Evolutionary conservation across 2,329 filamentous ascomycete genomes (phyloP).

Genomic region (Talaromyces sp.): DNA sequence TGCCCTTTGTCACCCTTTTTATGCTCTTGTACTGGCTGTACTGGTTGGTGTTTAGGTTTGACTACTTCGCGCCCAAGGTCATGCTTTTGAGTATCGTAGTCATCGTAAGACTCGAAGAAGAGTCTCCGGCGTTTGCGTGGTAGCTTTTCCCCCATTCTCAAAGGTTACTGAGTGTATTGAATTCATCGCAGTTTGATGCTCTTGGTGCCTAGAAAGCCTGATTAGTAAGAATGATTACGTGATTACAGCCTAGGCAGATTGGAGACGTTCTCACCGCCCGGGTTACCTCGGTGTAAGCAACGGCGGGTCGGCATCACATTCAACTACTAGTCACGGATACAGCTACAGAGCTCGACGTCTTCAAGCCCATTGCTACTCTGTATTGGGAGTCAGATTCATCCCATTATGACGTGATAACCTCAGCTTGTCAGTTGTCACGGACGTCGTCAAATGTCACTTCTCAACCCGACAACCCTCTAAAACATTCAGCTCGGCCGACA

Average conservation of each 20-base stretch:
- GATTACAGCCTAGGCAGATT: neutral
- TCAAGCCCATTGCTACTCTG: neutral
- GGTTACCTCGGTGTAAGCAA: conserved; percentile 9
- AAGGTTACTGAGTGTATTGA: neutral
- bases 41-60: neutral
- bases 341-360: neutral
- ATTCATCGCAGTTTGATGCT: neutral
- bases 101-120: conserved; percentile 14
- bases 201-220: neutral
- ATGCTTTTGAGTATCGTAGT: neutral
- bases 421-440: neutral
- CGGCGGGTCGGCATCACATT: conserved; percentile 17
- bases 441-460: conserved; percentile 5
- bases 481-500: conserved; percentile 20
- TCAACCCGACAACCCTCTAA: neutral
- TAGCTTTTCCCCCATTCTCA: neutral
- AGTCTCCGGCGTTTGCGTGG: conserved; percentile 11
- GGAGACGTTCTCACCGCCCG: neutral
- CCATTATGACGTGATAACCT: conserved; percentile 12
- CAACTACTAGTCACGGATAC: neutral
- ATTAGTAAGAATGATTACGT: conserved; percentile 11
- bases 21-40: neutral
- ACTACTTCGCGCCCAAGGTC: neutral
- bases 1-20: neutral
- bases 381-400: neutral